phyloP scores from a whole-genome alignment of 164 flowering plant genomes.

The Dillenia turbinata region DNA sequence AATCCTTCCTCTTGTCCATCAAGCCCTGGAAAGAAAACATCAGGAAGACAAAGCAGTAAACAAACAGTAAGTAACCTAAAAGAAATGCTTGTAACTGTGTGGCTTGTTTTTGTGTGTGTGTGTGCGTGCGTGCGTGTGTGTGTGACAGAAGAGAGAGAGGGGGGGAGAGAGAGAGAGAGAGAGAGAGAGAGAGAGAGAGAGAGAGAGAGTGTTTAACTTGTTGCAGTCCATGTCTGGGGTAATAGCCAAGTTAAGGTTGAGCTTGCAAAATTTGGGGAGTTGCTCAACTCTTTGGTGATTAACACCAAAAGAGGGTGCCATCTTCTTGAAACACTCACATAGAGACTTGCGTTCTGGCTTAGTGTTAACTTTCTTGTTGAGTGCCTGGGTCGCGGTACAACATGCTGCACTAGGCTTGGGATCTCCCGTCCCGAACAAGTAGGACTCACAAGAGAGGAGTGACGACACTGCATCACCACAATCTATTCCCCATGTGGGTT shows the following conservation, averaged over 20 bases:
- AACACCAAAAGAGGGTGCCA: neutral
- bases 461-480: neutral
- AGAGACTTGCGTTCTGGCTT: neutral
- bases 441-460: conserved; percentile 1
- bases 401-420: neutral
- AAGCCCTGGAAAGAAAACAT: too few species aligned
- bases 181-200: too few species aligned
- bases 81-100: too few species aligned
- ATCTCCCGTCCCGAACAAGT: conserved; percentile 3
- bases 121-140: too few species aligned
- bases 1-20: too few species aligned
- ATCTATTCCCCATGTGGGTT: neutral
- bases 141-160: too few species aligned
- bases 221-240: neutral
- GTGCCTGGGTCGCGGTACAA: neutral
- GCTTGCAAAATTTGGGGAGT: conserved; percentile 2
- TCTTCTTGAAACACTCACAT: neutral
- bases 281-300: neutral
- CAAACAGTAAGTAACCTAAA: too few species aligned
- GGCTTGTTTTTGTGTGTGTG: too few species aligned
- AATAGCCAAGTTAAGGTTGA: neutral
- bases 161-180: too few species aligned
- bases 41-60: too few species aligned
- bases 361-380: neutral
- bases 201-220: too few species aligned